Evolutionary conservation across 2,329 filamentous ascomycete genomes (phyloP), one percentile per base, ranked within the genome.

Genomic region (Aureobasidium pullulans): DNA sequence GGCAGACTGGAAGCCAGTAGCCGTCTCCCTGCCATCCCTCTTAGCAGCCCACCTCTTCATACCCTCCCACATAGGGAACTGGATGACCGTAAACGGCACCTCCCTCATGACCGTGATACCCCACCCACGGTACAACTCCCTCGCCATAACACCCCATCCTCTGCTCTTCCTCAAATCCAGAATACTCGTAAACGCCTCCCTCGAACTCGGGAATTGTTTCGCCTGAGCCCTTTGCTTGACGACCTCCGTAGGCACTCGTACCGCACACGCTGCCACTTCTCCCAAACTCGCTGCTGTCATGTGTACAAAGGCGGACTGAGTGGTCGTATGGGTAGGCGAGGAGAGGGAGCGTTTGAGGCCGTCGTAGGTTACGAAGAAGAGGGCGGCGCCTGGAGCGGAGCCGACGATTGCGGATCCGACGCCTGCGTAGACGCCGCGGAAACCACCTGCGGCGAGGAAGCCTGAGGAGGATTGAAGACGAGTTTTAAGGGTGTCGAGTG

Each of bases 401-500:
- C 95, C 94, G 60, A 96, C 86, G 53, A 97, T 79, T 0, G 92
- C 91, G 60, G 85, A 90, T 50, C 93, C 94, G 15, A 99, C 85
- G 71, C 94, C 94, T 47, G 89, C 87, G 79, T 99, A 99, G 67
- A 97, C 90, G 62, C 93, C 92, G 52, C 82, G 82, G 81, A 97
- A 92, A 69, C 93, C 93, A 70, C 94, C 93, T 2, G 87, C 86
- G 59, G 88, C 81, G 70, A 90, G 84, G 79, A 96, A 91, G 72
- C 87, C 85, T 60, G 81, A 72, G 49, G 83, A 83, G 64, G 91
- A 90, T 77, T 99, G 94, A 6, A 99, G 89, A 15, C 94, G 91
- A 44, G 95, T 99, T 78, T 99, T 99, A 71, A 99, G 86, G 0
- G 94, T 99, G 82, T 99, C 95, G 80, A 99, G 90, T 0, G 94